Evolutionary conservation across 106 monocot genomes (phyloP).

Genomic region (Gastrodia elata): DNA sequence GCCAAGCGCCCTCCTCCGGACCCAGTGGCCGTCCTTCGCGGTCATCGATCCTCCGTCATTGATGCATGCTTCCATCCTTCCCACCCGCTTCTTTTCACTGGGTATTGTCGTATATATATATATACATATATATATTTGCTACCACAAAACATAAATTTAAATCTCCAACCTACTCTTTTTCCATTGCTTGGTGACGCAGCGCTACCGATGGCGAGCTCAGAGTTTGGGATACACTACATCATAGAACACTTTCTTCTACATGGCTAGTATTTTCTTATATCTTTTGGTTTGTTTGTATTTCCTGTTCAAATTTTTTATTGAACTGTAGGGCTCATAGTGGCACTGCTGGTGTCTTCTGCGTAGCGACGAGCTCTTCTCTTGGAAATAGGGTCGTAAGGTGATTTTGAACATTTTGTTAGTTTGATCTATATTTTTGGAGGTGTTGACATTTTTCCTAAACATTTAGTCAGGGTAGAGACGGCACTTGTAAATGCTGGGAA

Average conservation of each 20-base stretch:
- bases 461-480: constrained; percentile 90
- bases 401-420: background rate
- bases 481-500: constrained; percentile 83
- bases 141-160: background rate
- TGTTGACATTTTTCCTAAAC: background rate
- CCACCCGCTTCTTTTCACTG: constrained; percentile 61
- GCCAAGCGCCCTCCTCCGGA: constrained; percentile 57
- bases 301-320: background rate
- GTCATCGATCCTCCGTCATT: constrained; percentile 78
- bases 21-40: constrained; percentile 61
- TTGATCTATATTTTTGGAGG: background rate
- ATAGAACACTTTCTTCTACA: constrained; percentile 52
- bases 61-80: constrained; percentile 79
- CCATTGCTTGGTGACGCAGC: constrained; percentile 9
- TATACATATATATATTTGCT: background rate
- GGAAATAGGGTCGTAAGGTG: constrained; percentile 67
- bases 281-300: background rate
- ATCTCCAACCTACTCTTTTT: background rate
- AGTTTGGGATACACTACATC: constrained; percentile 68
- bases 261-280: constrained; percentile 20
- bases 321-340: constrained; percentile 80
- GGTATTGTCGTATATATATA: constrained; percentile 21
- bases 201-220: constrained; percentile 73
- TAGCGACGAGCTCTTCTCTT: constrained; percentile 46
- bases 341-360: constrained; percentile 58